Base-by-base conservation (phyloP, 2,329 filamentous ascomycete species). In the Didymella exigua region DNA sequence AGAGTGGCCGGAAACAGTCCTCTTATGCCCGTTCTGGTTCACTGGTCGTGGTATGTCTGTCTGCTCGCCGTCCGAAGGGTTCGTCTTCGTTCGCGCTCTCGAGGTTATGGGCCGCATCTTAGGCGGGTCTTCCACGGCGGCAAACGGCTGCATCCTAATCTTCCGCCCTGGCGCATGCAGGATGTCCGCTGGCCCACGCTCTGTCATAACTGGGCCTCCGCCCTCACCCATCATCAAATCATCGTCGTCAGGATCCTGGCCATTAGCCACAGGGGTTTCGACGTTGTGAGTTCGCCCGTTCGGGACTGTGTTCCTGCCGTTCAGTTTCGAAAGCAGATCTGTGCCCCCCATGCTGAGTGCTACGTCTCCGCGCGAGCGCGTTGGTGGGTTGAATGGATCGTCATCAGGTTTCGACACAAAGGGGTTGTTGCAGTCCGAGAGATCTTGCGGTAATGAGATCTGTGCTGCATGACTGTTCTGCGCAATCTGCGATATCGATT, bases 1-100 rank as follows among this genome's bases (percentile, higher is more conserved):
- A 5, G 81, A 78, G 63, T 96, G 91, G 4, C 93, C 93, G 34
- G 93, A 96, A n/a, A 96, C 85, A 1, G 92, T 97, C 63, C 93
- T 86, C 77, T 97, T 98, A 72, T 92, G 86, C 56, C 93, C 90
- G 29, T 75, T 73, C 58, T 76, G 67, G 43, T 70, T 70, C 31
- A 73, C 69, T 7, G 72, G 72, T 31, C 70, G 58, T 4, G 71
- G 69, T 30, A 74, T 73, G 24, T 77, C 70, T 46, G 70, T 67
- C 21, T 73, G 68, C 37, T 78, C 75, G 8, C 62, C 67, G 14
- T 79, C 77, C 13, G 77, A 76, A 24, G 69, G 52, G 34, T 54
- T 73, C 18, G 75, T 71, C 44, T 76, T 76, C 23, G 66, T 63
- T 53, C 75, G 74, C 26, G 61, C 69, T 55, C 79, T 69, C 18